Percentiles rank a stretch among this genome's conserved stretches.
These are phyloP conservation scores for Biscutella laevigata DNA, from an alignment of 441 rosid genomes.

Conservation along the genomic window DNA sequence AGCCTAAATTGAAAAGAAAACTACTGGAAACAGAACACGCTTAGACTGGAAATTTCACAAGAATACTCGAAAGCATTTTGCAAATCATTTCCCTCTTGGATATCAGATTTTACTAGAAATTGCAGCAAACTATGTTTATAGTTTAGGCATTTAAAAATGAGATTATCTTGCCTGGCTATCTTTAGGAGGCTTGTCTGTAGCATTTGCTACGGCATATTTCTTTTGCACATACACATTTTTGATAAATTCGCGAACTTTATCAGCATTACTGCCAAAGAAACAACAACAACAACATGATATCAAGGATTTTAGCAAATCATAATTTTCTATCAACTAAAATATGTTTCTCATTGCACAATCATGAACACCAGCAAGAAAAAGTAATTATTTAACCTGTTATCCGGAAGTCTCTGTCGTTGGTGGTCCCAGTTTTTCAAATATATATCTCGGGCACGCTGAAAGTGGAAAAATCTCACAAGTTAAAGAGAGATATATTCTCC, in stretches of 20 bases:
- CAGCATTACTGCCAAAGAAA: slow-evolving; percentile 53
- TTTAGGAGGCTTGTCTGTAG: slow-evolving; percentile 59
- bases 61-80: neutral
- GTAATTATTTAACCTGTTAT: slow-evolving; percentile 50
- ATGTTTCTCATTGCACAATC: neutral
- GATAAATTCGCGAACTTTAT: slow-evolving; percentile 77
- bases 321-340: neutral
- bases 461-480: slow-evolving; percentile 22
- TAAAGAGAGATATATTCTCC: slow-evolving; percentile 17
- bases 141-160: slow-evolving; percentile 4
- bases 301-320: slow-evolving; percentile 15
- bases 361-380: slow-evolving; percentile 15
- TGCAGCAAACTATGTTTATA: neutral
- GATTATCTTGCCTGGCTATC: slow-evolving; percentile 57
- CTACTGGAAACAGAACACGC: neutral
- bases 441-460: slow-evolving; percentile 87
- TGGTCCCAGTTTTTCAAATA: slow-evolving; percentile 81
- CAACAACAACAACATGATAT: slow-evolving; percentile 11
- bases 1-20: neutral
- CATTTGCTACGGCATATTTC: slow-evolving; percentile 65
- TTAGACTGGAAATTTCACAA: neutral
- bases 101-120: neutral
- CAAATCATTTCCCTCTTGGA: neutral
- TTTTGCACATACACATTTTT: slow-evolving; percentile 68
- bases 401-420: slow-evolving; percentile 79